Conservation (phyloP, 345 rosid species). For the Populus euphratica region DNA sequence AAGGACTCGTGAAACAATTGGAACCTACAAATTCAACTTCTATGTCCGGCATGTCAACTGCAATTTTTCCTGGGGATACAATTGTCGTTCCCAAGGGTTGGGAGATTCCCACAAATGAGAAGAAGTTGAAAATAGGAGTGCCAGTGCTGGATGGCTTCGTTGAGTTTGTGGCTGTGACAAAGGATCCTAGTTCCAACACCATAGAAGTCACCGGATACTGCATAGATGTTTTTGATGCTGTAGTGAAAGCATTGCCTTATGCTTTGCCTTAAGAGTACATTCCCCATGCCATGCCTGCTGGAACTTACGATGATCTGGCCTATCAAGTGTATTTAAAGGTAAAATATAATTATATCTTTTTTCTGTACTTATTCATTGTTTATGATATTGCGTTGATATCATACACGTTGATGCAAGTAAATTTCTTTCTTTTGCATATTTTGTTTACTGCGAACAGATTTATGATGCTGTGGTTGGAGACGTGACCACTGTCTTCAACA, state of each 20-base stretch:
- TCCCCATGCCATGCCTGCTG: slow-evolving; percentile 41
- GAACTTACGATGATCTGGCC: slow-evolving; percentile 36
- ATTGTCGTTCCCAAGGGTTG: slow-evolving; percentile 31
- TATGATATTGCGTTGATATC: not conserved
- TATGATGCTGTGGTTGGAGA: slow-evolving; percentile 70
- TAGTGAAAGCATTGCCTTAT: slow-evolving; percentile 67
- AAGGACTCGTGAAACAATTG: slow-evolving; percentile 6
- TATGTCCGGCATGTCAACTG: not conserved
- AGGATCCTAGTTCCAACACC: slow-evolving; percentile 21
- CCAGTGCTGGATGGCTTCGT: slow-evolving; percentile 31
- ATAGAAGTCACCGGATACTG: slow-evolving; percentile 57
- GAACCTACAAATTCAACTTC: not conserved
- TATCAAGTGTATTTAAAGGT: slow-evolving; percentile 48
- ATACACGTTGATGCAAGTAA: not conserved
- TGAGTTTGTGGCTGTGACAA: slow-evolving; percentile 25
- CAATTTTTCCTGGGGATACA: slow-evolving; percentile 50
- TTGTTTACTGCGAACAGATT: slow-evolving; percentile 16
- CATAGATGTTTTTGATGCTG: slow-evolving; percentile 72
- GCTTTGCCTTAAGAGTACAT: slow-evolving; percentile 60
- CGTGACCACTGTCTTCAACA: slow-evolving; percentile 41
- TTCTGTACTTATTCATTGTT: not conserved
- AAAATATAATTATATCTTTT: not conserved
- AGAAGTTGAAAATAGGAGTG: slow-evolving; percentile 40
- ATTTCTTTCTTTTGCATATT: not conserved
- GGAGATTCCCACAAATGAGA: slow-evolving; percentile 33